A percentile compares a stretch with the other conserved stretches of the same genome.
Evolutionary conservation across 2,329 filamentous ascomycete species (phyloP).

Genomic region (Ophioceras dolichostomum): DNA sequence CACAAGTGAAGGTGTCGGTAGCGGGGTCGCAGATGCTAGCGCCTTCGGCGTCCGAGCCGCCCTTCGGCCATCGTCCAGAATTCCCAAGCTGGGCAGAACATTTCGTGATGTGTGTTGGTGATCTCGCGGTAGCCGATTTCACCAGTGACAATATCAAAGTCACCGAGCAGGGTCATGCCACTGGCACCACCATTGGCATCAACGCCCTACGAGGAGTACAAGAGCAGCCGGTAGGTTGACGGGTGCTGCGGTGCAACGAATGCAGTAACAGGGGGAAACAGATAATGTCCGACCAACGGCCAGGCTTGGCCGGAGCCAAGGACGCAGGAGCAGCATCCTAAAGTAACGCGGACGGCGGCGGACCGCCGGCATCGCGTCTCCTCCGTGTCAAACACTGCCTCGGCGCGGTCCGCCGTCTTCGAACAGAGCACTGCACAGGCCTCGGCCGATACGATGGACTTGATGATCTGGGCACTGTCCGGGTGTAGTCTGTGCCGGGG

Average conservation of each 20-base stretch:
- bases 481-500: constrained; percentile 2
- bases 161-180: constrained; percentile 68
- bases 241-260: constrained; percentile 14
- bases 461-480: constrained; percentile 1
- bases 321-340: background rate
- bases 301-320: constrained; percentile 9
- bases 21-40: constrained; percentile 26
- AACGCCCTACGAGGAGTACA: constrained; percentile 13
- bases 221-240: constrained; percentile 11
- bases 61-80: constrained; percentile 28
- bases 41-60: constrained; percentile 29
- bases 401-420: background rate
- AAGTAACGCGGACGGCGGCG: constrained; percentile 1
- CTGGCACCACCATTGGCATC: constrained; percentile 11
- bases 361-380: constrained; percentile 4
- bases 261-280: constrained; percentile 14
- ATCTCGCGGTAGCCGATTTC: background rate
- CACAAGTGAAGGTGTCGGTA: constrained; percentile 5
- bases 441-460: background rate
- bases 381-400: constrained; percentile 3
- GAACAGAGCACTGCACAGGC: constrained; percentile 5
- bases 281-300: constrained; percentile 13
- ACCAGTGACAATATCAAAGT: constrained; percentile 77
- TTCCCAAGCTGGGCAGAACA: constrained; percentile 37
- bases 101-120: constrained; percentile 25